These are phyloP conservation scores for Helicostylum pulchrum DNA, from an alignment of 192 early-diverging fungal genomes.

Conservation along the genomic window DNA sequence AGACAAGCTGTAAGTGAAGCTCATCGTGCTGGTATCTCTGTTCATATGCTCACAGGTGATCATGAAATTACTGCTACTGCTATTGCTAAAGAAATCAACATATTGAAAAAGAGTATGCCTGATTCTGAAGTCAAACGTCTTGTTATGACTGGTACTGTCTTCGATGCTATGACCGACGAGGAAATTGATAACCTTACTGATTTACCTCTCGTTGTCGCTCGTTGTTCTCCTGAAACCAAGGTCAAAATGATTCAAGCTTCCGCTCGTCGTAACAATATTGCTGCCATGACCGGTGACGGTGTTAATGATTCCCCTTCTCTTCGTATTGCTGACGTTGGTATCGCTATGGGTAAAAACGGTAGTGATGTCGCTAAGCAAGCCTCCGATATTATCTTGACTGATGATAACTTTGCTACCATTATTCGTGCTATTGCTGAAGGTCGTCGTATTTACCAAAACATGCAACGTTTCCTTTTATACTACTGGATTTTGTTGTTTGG, in stretches of 20 bases:
- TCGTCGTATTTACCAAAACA: conserved; percentile 77
- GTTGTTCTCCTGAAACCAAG: conserved; percentile 92
- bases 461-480: conserved; percentile 67
- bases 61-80: conserved; percentile 88
- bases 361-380: conserved; percentile 93
- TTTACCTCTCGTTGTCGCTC: conserved; percentile 88
- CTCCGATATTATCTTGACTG: conserved; percentile 83
- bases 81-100: conserved; percentile 86
- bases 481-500: conserved; percentile 44
- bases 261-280: conserved; percentile 68
- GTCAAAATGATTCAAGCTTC: conserved; percentile 94
- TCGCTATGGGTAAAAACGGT: conserved; percentile 82
- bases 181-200: conserved; percentile 70
- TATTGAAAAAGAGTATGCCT: conserved; percentile 48
- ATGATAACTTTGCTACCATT: conserved; percentile 84
- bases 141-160: conserved; percentile 84
- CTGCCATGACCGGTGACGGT: conserved; percentile 92
- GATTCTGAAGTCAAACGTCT: conserved; percentile 38
- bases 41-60: conserved; percentile 96
- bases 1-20: conserved; percentile 66
- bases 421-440: conserved; percentile 76
- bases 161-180: conserved; percentile 85
- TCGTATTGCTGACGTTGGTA: conserved; percentile 40
- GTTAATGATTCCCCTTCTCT: conserved; percentile 57
- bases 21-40: conserved; percentile 85